A percentile compares a stretch with the other conserved stretches of the same genome.
Conservation (phyloP, 495 filamentous ascomycete genomes). For the Evansstolkia leycettana region DNA sequence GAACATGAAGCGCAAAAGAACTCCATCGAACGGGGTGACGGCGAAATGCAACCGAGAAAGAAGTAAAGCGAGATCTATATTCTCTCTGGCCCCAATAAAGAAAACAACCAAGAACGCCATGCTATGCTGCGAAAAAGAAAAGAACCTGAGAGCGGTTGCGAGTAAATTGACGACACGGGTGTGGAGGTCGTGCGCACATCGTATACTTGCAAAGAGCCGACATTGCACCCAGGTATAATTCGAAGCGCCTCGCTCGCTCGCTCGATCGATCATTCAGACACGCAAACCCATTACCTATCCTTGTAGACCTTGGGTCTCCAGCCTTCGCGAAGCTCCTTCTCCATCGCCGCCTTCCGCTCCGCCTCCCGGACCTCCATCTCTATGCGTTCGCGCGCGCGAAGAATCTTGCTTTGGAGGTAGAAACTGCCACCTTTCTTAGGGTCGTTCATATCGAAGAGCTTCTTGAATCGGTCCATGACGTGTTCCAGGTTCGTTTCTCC, state of each 20-base stretch:
- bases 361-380: conserved; percentile 59
- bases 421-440: conserved; percentile 93
- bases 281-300: conserved; percentile 45
- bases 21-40: no score
- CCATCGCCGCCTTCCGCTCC: conserved; percentile 33
- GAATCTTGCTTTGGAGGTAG: conserved; percentile 93
- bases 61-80: conserved; percentile 11
- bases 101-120: conserved; percentile 32
- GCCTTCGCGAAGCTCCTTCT: conserved; percentile 65
- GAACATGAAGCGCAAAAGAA: conserved; percentile 1
- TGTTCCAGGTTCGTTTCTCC: conserved; percentile 65
- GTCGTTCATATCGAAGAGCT: conserved; percentile 85
- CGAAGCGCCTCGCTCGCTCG: not conserved
- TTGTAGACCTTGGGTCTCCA: conserved; percentile 95
- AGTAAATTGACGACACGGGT: conserved; percentile 4
- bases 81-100: conserved; percentile 11
- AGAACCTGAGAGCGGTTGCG: conserved; percentile 5
- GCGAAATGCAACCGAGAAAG: conserved; percentile 4
- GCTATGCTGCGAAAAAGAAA: conserved; percentile 32
- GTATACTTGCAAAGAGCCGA: not conserved
- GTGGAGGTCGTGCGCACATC: not conserved
- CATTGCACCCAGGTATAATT: no score
- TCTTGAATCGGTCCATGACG: conserved; percentile 82
- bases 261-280: not conserved
- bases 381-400: conserved; percentile 82